Conservation (phyloP, 1,139 yeast genomes). For the Candida smagusa region DNA sequence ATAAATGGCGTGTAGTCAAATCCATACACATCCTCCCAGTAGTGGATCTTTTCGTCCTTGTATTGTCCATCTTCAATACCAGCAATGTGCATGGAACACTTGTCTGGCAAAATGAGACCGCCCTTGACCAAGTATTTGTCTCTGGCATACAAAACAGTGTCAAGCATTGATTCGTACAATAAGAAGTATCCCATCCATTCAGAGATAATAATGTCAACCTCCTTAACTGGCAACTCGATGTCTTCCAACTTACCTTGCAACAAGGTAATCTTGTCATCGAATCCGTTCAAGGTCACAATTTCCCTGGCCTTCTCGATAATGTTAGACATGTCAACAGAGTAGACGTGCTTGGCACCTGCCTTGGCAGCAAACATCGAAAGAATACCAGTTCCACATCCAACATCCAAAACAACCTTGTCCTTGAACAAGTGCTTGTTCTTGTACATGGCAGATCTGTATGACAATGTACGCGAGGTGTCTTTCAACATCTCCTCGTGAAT, state of each 20-base stretch:
- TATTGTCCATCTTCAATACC: conserved; percentile 94
- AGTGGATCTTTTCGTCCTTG: conserved; percentile 87
- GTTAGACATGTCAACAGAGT: conserved; percentile 96
- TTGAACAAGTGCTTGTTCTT: conserved; percentile 88
- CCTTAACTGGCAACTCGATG: conserved; percentile 67
- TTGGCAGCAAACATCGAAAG: conserved; percentile 97
- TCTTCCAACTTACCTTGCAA: conserved; percentile 95
- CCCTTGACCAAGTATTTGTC: conserved; percentile 84
- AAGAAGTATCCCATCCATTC: conserved; percentile 99
- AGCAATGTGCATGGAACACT: conserved; percentile 85
- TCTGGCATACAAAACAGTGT: conserved; percentile 91
- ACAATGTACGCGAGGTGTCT: conserved; percentile 87
- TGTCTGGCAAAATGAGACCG: conserved; percentile 94
- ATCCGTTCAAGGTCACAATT: conserved; percentile 81
- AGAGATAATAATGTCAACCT: conserved; percentile 92
- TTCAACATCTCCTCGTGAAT: conserved; percentile 99
- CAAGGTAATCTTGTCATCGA: conserved; percentile 81
- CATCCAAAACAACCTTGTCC: conserved; percentile 94
- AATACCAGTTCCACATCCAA: conserved; percentile 98
- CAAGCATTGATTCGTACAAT: conserved; percentile 95
- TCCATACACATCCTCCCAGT: conserved; percentile 97
- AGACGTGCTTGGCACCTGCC: conserved; percentile 96
- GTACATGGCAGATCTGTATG: conserved; percentile 90
- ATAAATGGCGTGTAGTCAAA: conserved; percentile 80
- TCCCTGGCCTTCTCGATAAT: conserved; percentile 92